These are phyloP conservation scores for Pichia sp. DNA, from an alignment of 1,139 yeast genomes.

Conservation along the genomic window DNA sequence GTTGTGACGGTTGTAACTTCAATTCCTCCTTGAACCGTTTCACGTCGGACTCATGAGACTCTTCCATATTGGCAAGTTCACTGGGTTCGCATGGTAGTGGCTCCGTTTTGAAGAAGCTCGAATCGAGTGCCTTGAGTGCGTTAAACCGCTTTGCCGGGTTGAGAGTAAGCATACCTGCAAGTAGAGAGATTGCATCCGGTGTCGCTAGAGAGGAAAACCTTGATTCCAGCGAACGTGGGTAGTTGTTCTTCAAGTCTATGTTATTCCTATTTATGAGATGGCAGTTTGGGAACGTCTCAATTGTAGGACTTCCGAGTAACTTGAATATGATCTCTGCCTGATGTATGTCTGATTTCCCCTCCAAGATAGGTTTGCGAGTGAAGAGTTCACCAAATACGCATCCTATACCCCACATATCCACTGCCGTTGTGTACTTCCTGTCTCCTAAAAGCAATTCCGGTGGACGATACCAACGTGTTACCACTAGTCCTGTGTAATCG, in stretches of 20 bases:
- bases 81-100: constrained; percentile 55
- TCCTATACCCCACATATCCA: constrained; percentile 96
- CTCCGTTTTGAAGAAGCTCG: constrained; percentile 54
- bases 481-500: constrained; percentile 84
- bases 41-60: constrained; percentile 83
- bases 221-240: constrained; percentile 49
- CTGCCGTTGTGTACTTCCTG: constrained; percentile 80
- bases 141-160: constrained; percentile 71
- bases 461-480: constrained; percentile 96
- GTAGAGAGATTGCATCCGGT: constrained; percentile 33
- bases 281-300: constrained; percentile 59
- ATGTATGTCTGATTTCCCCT: constrained; percentile 83
- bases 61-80: constrained; percentile 67
- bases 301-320: constrained; percentile 74
- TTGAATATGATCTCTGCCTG: constrained; percentile 80
- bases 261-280: constrained; percentile 54
- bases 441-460: constrained; percentile 90
- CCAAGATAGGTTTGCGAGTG: constrained; percentile 72
- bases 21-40: constrained; percentile 47
- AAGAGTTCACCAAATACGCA: constrained; percentile 94
- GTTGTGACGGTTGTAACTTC: not conserved
- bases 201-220: constrained; percentile 31
- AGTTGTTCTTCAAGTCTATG: constrained; percentile 28
- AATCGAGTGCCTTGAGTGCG: constrained; percentile 70
- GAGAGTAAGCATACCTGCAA: constrained; percentile 48